phyloP scores from a whole-genome alignment of 2,329 filamentous ascomycete genomes.

The Xylariaceae sp. region DNA sequence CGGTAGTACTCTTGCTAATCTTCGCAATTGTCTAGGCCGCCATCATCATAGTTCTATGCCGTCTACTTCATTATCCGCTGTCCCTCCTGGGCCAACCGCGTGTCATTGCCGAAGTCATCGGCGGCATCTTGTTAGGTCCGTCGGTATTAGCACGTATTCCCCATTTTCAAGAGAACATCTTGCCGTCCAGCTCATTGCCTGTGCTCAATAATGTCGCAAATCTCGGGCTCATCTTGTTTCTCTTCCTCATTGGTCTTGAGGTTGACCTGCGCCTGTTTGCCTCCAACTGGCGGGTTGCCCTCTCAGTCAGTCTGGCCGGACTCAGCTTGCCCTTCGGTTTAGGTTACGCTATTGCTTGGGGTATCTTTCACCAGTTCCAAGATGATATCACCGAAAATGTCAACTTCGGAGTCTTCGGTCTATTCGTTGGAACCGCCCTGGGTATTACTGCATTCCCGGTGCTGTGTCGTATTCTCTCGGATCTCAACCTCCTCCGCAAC shows the following conservation, averaged over 20 bases:
- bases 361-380: constrained; percentile 62
- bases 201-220: constrained; percentile 65
- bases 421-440: constrained; percentile 90
- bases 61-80: constrained; percentile 65
- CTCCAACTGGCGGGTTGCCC: constrained; percentile 64
- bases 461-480: constrained; percentile 85
- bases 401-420: constrained; percentile 40
- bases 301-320: constrained; percentile 61
- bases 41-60: constrained; percentile 69
- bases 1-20: constrained; percentile 1
- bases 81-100: constrained; percentile 66
- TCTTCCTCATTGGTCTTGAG: constrained; percentile 71
- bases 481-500: constrained; percentile 78
- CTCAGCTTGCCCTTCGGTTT: constrained; percentile 69
- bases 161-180: constrained; percentile 61
- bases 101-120: constrained; percentile 73
- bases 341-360: constrained; percentile 64
- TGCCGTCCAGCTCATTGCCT: constrained; percentile 60
- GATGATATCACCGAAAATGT: constrained; percentile 28
- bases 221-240: constrained; percentile 63
- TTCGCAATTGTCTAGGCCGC: constrained; percentile 43
- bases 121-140: constrained; percentile 67
- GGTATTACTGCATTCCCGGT: constrained; percentile 91
- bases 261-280: constrained; percentile 63
- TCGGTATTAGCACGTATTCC: constrained; percentile 70